Base-by-base conservation (phyloP, 805 yeast species). In the Lipomyces orientalis region DNA sequence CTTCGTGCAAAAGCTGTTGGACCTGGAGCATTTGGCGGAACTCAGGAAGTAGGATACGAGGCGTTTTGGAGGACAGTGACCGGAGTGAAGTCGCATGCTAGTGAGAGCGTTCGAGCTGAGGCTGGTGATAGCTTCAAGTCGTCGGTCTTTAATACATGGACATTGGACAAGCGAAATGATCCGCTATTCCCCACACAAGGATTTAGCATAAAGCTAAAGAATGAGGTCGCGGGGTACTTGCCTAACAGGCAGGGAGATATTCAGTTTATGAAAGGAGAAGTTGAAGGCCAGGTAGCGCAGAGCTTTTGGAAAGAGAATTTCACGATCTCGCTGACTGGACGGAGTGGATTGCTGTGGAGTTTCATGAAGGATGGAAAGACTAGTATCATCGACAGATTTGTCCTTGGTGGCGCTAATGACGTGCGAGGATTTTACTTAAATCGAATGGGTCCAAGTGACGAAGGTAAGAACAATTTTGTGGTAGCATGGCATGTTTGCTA, bases 331-430 rank as follows among this genome's bases (percentile, higher is more conserved):
- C 70, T 85, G 1, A 79, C 85, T 1, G 73, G 82, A 4, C 84
- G 83, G 57, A 79, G 85, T 52, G 97, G 97, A 4, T 81, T 82
- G 64, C 80, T 91, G 35, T 78, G 81, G 65, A 80, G 68, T 52
- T 58, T 85, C 64, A 75, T 83, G 33, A 73, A 73, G 29, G 71
- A 73, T 2, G 67, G 74, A 68, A 64, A 79, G 64, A 79, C 90
- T 1, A 93, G 90, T 74, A 75, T 88, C 37, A 84, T 88, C 75
- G 99, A 94, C 77, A 84, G 90, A 71, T 94, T 93, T 76, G 91
- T 88, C 74, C 81, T 90, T 57, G 97, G 97, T 19, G 97, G 97
- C 0, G 85, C 88, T 14, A 84, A 87, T 64, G 89, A 88, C 63
- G 86, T 92, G 35, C 82, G 90, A 65, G 92, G 93, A 0, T 91